Base-by-base conservation (phyloP, 2,329 filamentous ascomycete genomes). In the Fusarium tupiense region DNA sequence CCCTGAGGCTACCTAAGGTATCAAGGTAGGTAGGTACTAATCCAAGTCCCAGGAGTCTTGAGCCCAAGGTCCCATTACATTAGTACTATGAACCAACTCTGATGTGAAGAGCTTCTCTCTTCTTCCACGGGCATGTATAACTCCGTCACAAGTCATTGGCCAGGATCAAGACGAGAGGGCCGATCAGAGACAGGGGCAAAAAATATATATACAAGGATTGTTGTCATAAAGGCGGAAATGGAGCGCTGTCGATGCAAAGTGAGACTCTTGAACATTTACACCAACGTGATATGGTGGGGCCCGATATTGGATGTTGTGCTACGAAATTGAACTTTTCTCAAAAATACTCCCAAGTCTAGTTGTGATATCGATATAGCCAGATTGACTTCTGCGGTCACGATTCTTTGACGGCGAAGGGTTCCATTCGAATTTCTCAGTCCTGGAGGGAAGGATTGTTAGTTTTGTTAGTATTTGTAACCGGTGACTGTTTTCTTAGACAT, bases 121-220 rank as follows among this genome's bases (percentile, higher is more conserved):
- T 20, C 41, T 33, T 47, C 22, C 19, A 24, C 20, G 19, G 26
- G 46, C 63, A 67, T 69, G 58, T 53, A 63, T 35, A 24, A 46
- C 43, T 26, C 43, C 24, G 24, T 40, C 60, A 66, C 58, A 61
- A 76, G 58, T 71, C 64, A 58, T 59, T 67, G 61, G 64, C 37
- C 24, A 57, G 53, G 60, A 40, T 31, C 40, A 65, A 54, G 52
- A 65, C 52, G 35, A 50, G 64, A 61, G 68, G 33, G 31, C 60
- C 60, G 71, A 73, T 76, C 58, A 70, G 54, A 73, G 69, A 67
- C 75, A 76, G 64, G 75, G 66, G 73, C 57, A 57, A 22, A 43
- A 35, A 16, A 35, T 35, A 35, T 26, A 64, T 64, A 29, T 24
- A 63, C 71, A 76, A 60, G 74, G 72, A 67, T 69, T 49, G 35